A percentile compares a stretch with the other conserved stretches of the same genome.
These are phyloP conservation scores for Talaromyces borbonicus DNA, from an alignment of 495 filamentous ascomycete species.

Conservation along the genomic window DNA sequence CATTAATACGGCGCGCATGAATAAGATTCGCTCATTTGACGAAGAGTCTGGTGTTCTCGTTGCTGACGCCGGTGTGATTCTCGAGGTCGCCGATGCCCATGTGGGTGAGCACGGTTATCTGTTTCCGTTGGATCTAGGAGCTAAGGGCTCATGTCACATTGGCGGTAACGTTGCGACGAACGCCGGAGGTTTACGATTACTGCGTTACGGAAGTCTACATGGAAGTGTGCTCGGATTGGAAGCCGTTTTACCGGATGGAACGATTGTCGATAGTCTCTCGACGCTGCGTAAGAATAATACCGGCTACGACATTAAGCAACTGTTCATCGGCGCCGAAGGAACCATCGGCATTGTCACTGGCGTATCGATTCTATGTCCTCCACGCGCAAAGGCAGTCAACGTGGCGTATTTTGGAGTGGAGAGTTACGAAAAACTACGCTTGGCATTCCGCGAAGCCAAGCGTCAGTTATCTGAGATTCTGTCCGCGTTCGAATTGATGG, in stretches of 20 bases:
- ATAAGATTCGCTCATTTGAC: constrained; percentile 83
- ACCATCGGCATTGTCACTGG: constrained; percentile 91
- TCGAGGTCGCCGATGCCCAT: constrained; percentile 79
- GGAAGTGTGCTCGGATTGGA: constrained; percentile 88
- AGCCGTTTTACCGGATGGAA: constrained; percentile 86
- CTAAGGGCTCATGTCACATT: constrained; percentile 94
- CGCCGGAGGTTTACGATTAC: constrained; percentile 79
- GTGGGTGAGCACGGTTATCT: constrained; percentile 70
- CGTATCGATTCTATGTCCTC: constrained; percentile 81
- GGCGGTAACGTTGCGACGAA: constrained; percentile 98
- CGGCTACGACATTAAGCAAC: constrained; percentile 94
- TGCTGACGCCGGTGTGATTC: constrained; percentile 79
- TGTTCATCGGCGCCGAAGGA: constrained; percentile 92
- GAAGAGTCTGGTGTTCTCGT: constrained; percentile 85
- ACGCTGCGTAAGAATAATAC: constrained; percentile 95
- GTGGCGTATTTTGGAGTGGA: constrained; percentile 84
- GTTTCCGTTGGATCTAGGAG: constrained; percentile 91
- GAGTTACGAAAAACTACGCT: constrained; percentile 74
- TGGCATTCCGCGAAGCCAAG: constrained; percentile 80
- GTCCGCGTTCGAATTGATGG: constrained; percentile 97
- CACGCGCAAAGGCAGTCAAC: constrained; percentile 72
- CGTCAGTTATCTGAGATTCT: constrained; percentile 84
- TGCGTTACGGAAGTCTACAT: constrained; percentile 90
- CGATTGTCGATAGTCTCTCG: constrained; percentile 77
- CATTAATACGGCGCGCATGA: constrained; percentile 80